Evolutionary conservation across 805 yeast species (phyloP), one percentile per base, ranked within the genome.

Genomic region (Cyberlindnera japonica): DNA sequence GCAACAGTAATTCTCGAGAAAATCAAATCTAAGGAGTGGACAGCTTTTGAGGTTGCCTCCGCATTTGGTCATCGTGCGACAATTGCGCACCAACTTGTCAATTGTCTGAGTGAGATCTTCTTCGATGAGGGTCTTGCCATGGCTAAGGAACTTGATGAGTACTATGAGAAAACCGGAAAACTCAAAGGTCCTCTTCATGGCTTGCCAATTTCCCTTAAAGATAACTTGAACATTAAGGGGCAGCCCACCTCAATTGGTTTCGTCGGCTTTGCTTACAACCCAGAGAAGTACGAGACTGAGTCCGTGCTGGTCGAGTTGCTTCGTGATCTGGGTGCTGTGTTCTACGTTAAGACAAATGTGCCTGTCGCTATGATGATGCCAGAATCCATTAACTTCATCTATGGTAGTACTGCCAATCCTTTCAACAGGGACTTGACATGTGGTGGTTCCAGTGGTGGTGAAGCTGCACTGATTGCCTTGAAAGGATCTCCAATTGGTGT

Each of bases 141-240:
- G 41, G 88, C 88, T 7, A 58, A 69, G 49, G 39, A 57, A 38
- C 64, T 79, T 44, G 89, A 81, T 53, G 74, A 65, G 12, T 69
- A 72, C 52, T 75, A 49, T 41, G 58, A 55, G 38, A 51, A 62
- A 31, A 61, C 72, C 33, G 83, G 82, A 12, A 64, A 74, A 49
- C 58, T 73, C 5, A 59, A 74, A 33, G 88, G 88, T 21, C 82
- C 83, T 2, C 66, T 81, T 33, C 88, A 81, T 49, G 88, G 88
- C 0, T 53, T 81, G 17, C 88, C 88, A 11, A 63, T 81, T 29
- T 77, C 84, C 0, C 62, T 80, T 40, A 81, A 81, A 46, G 81
- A 59, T 38, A 53, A 59, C 23, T 23, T 57, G 20, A 53, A 57
- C 41, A 50, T 77, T 38, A 61, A 61, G 38, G 81, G 79, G 3